Evolutionary conservation across 208 protist species (phyloP), one percentile per base, ranked within the genome.

Genomic region (Leishmania tarentolae): DNA sequence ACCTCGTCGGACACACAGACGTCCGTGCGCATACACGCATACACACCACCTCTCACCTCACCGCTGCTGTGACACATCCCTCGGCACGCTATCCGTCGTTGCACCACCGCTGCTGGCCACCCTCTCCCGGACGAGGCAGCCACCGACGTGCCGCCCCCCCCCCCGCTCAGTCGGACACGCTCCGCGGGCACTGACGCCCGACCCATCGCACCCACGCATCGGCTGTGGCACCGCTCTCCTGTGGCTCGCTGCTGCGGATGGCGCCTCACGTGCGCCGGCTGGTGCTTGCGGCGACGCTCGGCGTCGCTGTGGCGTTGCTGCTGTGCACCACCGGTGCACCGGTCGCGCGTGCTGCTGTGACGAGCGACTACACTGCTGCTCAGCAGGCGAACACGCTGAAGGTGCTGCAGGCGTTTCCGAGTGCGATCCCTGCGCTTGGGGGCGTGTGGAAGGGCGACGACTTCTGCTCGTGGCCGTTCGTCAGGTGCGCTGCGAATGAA

Each of bases 361-460:
- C 35, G n/a, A 46, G 47, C 35, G 52, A 61, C 52, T 66, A 66
- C 35, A 77, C 73, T 13, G 37, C 73, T 8, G 73, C 28, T 28
- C 52, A 77, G 73, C 73, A 65, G 52, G 9, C 50, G 42, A 66
- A 66, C 57, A 77, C 50, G 73, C 52, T 59, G 37, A 15, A 17
- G 50, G 73, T 77, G 53, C 73, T 77, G 73, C 73, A 47, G 50
- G 73, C 47, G 73, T 77, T 77, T 75, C 7, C 71, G 71, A n/a
- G 24, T 42, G 71, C 53, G 47, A 77, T 77, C 37, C 73, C 73
- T 42, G 73, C 42, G 46, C 69, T 56, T 42, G 28, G 24, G 40
- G 5, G 46, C 35, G 21, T 3, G n/a, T 77, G 73, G 73, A 28
- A 4, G 8, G 73, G 73, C 73, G 24, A 8, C 35, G 73, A 77